Evolutionary conservation across 305 asterid species (phyloP).

Genomic region (Fraxinus xanthoxyloides): DNA sequence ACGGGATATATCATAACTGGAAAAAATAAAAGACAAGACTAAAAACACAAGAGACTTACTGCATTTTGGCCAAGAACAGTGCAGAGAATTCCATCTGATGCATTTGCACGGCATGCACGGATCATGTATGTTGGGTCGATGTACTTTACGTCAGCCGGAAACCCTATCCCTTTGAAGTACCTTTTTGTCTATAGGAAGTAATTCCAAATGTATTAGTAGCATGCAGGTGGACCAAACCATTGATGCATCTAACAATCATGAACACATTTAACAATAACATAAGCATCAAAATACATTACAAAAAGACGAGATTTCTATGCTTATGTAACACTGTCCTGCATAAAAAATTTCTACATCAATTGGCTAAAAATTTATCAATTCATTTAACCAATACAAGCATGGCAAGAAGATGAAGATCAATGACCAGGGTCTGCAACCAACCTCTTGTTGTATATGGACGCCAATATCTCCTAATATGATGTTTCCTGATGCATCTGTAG

Average conservation of each 20-base stretch:
- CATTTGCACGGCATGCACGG: constrained; percentile 98
- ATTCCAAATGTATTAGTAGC: background rate
- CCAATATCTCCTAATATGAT: constrained; percentile 75
- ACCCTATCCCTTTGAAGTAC: constrained; percentile 69
- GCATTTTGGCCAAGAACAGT: constrained; percentile 98
- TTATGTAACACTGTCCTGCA: background rate
- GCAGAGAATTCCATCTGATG: constrained; percentile 93
- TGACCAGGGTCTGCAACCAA: constrained; percentile 22
- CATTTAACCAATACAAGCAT: background rate
- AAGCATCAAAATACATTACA: background rate
- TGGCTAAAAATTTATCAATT: background rate
- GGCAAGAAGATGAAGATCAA: background rate
- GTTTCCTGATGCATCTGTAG: constrained; percentile 89
- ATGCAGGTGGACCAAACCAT: background rate
- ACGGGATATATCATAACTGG: background rate
- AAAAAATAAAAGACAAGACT: background rate
- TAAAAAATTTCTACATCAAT: background rate
- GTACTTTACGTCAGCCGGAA: constrained; percentile 84
- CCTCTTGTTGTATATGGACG: constrained; percentile 84
- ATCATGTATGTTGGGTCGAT: constrained; percentile 97
- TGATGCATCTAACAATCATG: background rate
- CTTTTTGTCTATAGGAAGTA: constrained; percentile 52
- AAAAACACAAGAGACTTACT: constrained; percentile 42
- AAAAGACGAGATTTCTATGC: background rate
- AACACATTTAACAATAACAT: background rate